phyloP scores from a whole-genome alignment of 1,284 basidiomycete species.

The Tetrapyrgos nigripes region DNA sequence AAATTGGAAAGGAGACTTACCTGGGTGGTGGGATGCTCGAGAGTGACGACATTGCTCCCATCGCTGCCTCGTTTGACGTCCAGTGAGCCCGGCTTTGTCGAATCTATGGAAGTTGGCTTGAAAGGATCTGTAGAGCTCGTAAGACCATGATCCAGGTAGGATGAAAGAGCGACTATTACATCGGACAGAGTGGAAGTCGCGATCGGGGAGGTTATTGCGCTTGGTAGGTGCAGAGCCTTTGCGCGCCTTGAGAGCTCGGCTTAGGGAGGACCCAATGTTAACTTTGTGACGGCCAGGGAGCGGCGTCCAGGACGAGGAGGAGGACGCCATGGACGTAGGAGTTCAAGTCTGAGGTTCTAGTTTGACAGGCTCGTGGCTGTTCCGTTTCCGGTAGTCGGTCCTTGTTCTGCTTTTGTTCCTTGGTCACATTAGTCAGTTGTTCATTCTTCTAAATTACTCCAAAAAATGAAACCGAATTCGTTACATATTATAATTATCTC shows the following conservation, averaged over 20 bases:
- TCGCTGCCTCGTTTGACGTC: constrained; percentile 55
- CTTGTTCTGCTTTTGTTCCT: not conserved
- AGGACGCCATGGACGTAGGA: constrained; percentile 47
- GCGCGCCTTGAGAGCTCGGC: constrained; percentile 64
- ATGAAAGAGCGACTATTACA: constrained; percentile 51
- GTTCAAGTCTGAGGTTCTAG: constrained; percentile 22
- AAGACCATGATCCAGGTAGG: not conserved
- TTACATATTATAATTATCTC: too few relatives aligned
- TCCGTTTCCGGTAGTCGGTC: not conserved
- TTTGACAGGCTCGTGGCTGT: not conserved
- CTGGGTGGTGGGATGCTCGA: constrained; percentile 69
- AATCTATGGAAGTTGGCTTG: constrained; percentile 72
- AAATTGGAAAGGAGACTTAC: constrained; percentile 39
- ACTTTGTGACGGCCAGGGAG: constrained; percentile 58
- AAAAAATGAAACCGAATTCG: too few relatives aligned
- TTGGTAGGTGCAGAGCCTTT: constrained; percentile 52
- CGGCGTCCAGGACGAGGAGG: constrained; percentile 60
- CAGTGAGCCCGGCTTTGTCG: constrained; percentile 65
- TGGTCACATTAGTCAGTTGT: too few relatives aligned
- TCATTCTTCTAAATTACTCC: not conserved
- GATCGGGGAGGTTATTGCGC: constrained; percentile 54
- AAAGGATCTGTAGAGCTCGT: constrained; percentile 62
- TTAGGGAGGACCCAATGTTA: constrained; percentile 61
- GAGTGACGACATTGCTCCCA: constrained; percentile 53
- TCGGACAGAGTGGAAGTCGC: constrained; percentile 74